Conservation (phyloP, 164 flowering plant species). For the Paratinospora sagittata region DNA sequence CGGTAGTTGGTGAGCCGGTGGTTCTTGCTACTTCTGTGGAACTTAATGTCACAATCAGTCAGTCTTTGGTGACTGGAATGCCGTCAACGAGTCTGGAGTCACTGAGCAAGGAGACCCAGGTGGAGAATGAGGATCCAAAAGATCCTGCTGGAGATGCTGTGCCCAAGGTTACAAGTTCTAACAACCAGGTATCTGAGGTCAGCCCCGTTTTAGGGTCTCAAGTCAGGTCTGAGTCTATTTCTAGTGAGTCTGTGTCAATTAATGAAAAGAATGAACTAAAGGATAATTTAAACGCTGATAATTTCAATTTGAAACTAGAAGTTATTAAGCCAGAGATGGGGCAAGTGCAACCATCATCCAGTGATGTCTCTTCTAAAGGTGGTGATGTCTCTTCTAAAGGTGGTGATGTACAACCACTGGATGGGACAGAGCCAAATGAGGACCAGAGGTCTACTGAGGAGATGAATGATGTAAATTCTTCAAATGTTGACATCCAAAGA, state of each 20-base stretch:
- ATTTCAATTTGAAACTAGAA: slow-evolving; percentile 79
- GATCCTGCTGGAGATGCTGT: slow-evolving; percentile 22
- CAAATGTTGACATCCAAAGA: slow-evolving; percentile 37
- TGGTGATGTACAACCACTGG: slow-evolving; percentile 57
- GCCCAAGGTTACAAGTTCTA: slow-evolving; percentile 32
- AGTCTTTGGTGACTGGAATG: slow-evolving; percentile 26
- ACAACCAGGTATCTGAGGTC: slow-evolving; percentile 91
- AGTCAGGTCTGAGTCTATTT: slow-evolving; percentile 84
- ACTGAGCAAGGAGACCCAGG: slow-evolving; percentile 24
- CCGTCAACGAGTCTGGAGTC: slow-evolving; percentile 22
- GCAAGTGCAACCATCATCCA: slow-evolving; percentile 77
- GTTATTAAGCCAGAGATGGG: slow-evolving; percentile 64
- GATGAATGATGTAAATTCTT: slow-evolving; percentile 31
- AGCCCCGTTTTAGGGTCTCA: slow-evolving; percentile 70
- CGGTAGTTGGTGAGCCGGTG: slow-evolving; percentile 16
- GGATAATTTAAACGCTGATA: slow-evolving; percentile 84
- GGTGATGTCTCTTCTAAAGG: slow-evolving; percentile 51
- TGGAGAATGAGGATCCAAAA: slow-evolving; percentile 25
- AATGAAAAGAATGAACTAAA: slow-evolving; percentile 82
- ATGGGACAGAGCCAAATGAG: slow-evolving; percentile 55
- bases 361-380: slow-evolving; percentile 48
- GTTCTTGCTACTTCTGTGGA: slow-evolving; percentile 24
- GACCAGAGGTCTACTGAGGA: slow-evolving; percentile 40
- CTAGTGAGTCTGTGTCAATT: slow-evolving; percentile 82
- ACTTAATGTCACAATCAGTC: slow-evolving; percentile 15